These are phyloP conservation scores for Leccinum broughii DNA, from an alignment of 768 basidiomycete species.

Conservation along the genomic window DNA sequence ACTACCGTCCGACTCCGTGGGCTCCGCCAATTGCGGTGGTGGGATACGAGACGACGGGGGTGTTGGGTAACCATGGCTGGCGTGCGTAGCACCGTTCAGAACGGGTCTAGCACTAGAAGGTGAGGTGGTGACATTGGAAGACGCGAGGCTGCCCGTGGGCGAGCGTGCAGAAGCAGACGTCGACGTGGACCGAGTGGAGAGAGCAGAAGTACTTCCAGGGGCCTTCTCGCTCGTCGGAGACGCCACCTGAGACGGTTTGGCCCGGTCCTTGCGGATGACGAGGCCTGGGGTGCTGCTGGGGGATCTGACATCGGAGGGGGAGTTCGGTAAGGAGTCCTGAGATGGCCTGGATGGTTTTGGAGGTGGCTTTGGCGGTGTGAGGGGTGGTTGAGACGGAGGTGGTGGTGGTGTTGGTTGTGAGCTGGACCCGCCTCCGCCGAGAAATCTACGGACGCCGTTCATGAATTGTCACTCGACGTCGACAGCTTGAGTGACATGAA, in stretches of 20 bases:
- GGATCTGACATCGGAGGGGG: slow-evolving; percentile 27
- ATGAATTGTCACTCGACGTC: slow-evolving; percentile 37
- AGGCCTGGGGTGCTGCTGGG: slow-evolving; percentile 33
- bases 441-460: slow-evolving; percentile 73
- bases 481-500: slow-evolving; percentile 22
- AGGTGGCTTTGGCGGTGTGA: slow-evolving; percentile 29
- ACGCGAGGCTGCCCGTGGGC: slow-evolving; percentile 25
- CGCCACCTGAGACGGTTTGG: slow-evolving; percentile 29
- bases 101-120: slow-evolving; percentile 21
- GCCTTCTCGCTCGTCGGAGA: slow-evolving; percentile 17
- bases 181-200: slow-evolving; percentile 26
- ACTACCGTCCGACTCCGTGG: slow-evolving; percentile 39
- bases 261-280: slow-evolving; percentile 55
- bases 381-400: slow-evolving; percentile 12
- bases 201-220: slow-evolving; percentile 28
- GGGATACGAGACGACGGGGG: slow-evolving; percentile 41
- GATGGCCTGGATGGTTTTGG: slow-evolving; percentile 49
- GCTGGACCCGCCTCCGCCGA: slow-evolving; percentile 45
- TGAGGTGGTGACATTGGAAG: slow-evolving; percentile 20
- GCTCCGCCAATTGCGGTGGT: slow-evolving; percentile 33
- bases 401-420: slow-evolving; percentile 30
- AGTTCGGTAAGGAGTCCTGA: slow-evolving; percentile 37
- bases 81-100: slow-evolving; percentile 10
- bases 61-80: slow-evolving; percentile 34
- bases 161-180: slow-evolving; percentile 21